These are phyloP conservation scores for Penicillium sp. DNA, from an alignment of 2,329 filamentous ascomycete species.

Conservation along the genomic window DNA sequence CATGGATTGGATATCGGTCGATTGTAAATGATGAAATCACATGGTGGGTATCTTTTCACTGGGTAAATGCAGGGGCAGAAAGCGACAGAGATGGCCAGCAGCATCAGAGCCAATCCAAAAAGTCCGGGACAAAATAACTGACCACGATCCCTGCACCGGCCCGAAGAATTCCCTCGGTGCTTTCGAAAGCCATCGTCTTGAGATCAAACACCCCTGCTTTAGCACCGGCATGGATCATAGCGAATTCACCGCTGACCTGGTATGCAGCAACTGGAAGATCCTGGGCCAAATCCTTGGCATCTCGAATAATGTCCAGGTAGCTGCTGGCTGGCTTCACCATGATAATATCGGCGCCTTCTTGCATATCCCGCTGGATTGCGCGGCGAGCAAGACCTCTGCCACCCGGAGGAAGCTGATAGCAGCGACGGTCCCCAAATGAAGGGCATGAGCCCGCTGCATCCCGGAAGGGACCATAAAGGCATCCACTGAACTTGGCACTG, in stretches of 20 bases:
- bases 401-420: slow-evolving; percentile 92
- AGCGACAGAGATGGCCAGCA: no score
- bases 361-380: slow-evolving; percentile 83
- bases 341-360: slow-evolving; percentile 92
- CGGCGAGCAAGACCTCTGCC: slow-evolving; percentile 85
- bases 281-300: slow-evolving; percentile 88
- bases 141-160: slow-evolving; percentile 91
- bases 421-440: slow-evolving; percentile 88
- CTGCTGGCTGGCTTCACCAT: slow-evolving; percentile 98
- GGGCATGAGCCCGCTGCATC: slow-evolving; percentile 89
- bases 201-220: slow-evolving; percentile 96
- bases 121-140: slow-evolving; percentile 86
- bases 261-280: slow-evolving; percentile 93
- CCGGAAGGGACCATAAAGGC: slow-evolving; percentile 92
- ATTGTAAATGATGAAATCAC: no score
- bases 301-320: slow-evolving; percentile 95
- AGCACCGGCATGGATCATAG: slow-evolving; percentile 94
- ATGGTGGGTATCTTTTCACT: no score
- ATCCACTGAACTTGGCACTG: slow-evolving; percentile 94
- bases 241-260: slow-evolving; percentile 93
- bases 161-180: slow-evolving; percentile 84
- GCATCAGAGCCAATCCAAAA: slow-evolving; percentile 57
- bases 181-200: slow-evolving; percentile 90
- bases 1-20: no score
- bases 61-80: no score